Base-by-base conservation (phyloP, 352 stramenopile species). In the Pythium aristosporum region DNA sequence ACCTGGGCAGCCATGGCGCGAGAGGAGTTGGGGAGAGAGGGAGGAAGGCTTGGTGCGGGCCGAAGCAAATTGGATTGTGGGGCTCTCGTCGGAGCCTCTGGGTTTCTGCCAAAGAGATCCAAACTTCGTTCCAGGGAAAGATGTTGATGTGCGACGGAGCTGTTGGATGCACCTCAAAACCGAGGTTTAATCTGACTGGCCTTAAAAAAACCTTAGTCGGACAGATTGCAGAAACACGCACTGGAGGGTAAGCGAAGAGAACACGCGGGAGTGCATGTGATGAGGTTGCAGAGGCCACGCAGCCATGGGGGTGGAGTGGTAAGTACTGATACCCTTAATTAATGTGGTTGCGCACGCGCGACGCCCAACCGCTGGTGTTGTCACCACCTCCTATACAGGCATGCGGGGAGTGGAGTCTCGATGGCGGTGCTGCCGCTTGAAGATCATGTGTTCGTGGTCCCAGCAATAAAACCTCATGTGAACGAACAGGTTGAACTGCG, bases 1-100 rank as follows among this genome's bases (percentile, higher is more conserved):
- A 82, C 63, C 55, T 79, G 75, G 37, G 72, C 57, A 61, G 59
- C 60, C 71, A 76, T 81, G 51, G 43, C 55, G 52, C 3, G 30
- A 21, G 25, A 25, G 21, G 57, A 42, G 49, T 37, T 21, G 41
- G 41, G 41, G 20, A 30, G 20, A 16, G 11, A 43, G 42, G n/a
- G 36, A 41, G 36, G 46, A 47, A 20, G 28, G 34, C 34, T 70
- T 62, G 48, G 65, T 62, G 60, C 41, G 12, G 32, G 32, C 51
- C 44, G 46, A 41, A 44, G 70, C 70, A 67, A 74, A 77, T 77
- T 77, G 67, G 63, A 74, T 72, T 72, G 55, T 77, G 70, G 61
- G 64, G 20, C 5, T 42, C 28, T 21, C n/a, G 32, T 23, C 36
- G 2, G 4, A 34, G 57, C 20, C 15, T 51, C 30, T 18, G 12